A percentile compares a stretch with the other conserved stretches of the same genome.
Evolutionary conservation across 306 rosid genomes (phyloP).

Genomic region (Clitoria ternatea): DNA sequence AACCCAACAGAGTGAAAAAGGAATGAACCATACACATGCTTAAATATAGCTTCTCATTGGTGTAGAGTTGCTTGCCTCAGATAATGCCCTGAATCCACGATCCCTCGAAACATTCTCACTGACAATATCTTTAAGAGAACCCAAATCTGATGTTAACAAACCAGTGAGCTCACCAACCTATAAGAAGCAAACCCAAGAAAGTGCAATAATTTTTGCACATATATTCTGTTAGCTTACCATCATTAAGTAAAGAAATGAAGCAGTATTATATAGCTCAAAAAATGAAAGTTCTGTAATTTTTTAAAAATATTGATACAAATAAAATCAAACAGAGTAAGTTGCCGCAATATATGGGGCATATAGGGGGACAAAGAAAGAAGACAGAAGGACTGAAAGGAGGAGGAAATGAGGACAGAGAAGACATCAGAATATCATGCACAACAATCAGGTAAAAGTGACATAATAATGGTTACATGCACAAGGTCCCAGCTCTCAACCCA

Average conservation of each 20-base stretch:
- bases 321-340: background rate
- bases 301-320: background rate
- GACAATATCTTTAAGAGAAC: slow-evolving; percentile 69
- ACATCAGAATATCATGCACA: background rate
- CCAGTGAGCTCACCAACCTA: slow-evolving; percentile 96
- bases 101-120: slow-evolving; percentile 90
- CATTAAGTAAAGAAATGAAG: background rate
- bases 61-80: slow-evolving; percentile 99
- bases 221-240: background rate
- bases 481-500: background rate
- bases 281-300: background rate
- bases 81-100: slow-evolving; percentile 92
- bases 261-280: background rate
- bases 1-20: slow-evolving; percentile 26
- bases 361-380: background rate
- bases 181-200: slow-evolving; percentile 32
- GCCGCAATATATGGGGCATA: background rate
- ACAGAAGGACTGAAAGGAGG: background rate
- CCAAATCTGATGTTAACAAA: slow-evolving; percentile 90
- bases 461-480: background rate
- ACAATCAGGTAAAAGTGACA: background rate
- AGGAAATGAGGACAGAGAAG: background rate
- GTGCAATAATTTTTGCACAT: slow-evolving; percentile 10
- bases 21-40: slow-evolving; percentile 41
- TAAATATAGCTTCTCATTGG: slow-evolving; percentile 69